Percentiles rank a stretch among this genome's conserved stretches.
Evolutionary conservation across 768 basidiomycete species (phyloP).

Genomic region (Ephemerocybe angulata): DNA sequence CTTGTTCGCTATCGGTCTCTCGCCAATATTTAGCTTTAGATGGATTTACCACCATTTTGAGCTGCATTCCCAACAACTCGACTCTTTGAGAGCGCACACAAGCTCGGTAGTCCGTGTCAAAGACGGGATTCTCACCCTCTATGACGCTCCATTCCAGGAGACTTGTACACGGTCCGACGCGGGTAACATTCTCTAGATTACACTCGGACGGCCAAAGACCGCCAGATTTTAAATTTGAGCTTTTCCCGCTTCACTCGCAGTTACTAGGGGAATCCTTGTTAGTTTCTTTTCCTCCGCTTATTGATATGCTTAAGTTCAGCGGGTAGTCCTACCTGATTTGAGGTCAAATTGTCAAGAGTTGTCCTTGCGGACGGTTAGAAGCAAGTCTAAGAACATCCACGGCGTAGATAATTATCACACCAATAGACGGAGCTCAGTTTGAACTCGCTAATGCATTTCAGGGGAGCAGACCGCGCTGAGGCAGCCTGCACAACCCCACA

Average conservation of each 20-base stretch:
- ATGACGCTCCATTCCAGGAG: conserved; percentile 76
- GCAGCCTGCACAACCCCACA: conserved; percentile 35
- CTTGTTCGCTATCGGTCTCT: conserved; percentile 84
- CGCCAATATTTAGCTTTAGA: conserved; percentile 82
- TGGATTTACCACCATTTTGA: conserved; percentile 80
- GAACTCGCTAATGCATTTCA: conserved; percentile 46
- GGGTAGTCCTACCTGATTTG: conserved; percentile 82
- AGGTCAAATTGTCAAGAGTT: conserved; percentile 54
- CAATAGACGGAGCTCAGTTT: too few relatives aligned
- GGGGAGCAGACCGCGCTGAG: conserved; percentile 29
- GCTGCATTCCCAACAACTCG: conserved; percentile 85
- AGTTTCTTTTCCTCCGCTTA: conserved; percentile 92
- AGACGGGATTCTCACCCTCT: conserved; percentile 71
- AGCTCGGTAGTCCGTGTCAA: conserved; percentile 51
- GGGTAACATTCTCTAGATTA: conserved; percentile 77
- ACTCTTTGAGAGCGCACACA: conserved; percentile 75
- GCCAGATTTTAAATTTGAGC: conserved; percentile 85
- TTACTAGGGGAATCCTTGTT: conserved; percentile 88
- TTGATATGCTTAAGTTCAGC: conserved; percentile 89
- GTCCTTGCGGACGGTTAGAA: conserved; percentile 24
- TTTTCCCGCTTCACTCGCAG: conserved; percentile 83
- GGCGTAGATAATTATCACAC: conserved; percentile 53
- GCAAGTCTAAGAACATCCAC: conserved; percentile 20
- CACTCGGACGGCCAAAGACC: conserved; percentile 62
- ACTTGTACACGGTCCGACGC: conserved; percentile 71